Percentiles rank a stretch among this genome's conserved stretches.
These are phyloP conservation scores for Cairneyella variabilis DNA, from an alignment of 495 filamentous ascomycete genomes.

Conservation along the genomic window DNA sequence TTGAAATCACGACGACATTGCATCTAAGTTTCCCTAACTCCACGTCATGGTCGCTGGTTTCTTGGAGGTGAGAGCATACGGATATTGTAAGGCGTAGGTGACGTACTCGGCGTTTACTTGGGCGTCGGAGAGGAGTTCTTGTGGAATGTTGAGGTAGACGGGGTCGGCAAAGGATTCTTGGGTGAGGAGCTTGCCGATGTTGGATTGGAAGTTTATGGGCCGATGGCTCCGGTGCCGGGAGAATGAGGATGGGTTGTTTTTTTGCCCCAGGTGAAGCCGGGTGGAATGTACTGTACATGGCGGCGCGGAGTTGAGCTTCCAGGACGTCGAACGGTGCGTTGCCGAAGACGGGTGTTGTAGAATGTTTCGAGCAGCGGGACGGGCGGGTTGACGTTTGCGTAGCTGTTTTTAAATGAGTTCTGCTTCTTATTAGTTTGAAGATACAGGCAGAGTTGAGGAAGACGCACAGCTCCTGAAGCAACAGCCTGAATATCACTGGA, in stretches of 20 bases:
- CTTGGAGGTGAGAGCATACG: slow-evolving; percentile 31
- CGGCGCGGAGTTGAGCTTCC: slow-evolving; percentile 33
- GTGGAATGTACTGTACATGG: slow-evolving; percentile 38
- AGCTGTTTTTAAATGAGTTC: slow-evolving; percentile 10
- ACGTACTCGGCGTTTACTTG: slow-evolving; percentile 42
- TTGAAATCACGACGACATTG: too few relatives aligned
- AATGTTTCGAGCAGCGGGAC: slow-evolving; percentile 30
- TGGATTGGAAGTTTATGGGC: slow-evolving; percentile 35
- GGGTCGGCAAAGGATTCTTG: slow-evolving; percentile 33
- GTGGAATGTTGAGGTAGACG: slow-evolving; percentile 48
- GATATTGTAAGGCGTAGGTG: slow-evolving; percentile 43
- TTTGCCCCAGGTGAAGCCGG: slow-evolving; percentile 35
- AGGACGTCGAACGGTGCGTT: slow-evolving; percentile 42
- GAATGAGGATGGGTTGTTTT: slow-evolving; percentile 40
- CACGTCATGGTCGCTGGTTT: slow-evolving; percentile 41
- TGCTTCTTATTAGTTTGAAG: neutral
- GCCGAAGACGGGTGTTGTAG: slow-evolving; percentile 11
- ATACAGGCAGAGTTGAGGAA: neutral
- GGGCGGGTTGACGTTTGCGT: slow-evolving; percentile 20
- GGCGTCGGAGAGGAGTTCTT: slow-evolving; percentile 34
- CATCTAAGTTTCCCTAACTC: slow-evolving; percentile 44
- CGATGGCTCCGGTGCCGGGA: slow-evolving; percentile 42
- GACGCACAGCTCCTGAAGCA: slow-evolving; percentile 8
- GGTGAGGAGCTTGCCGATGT: slow-evolving; percentile 39
- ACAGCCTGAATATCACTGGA: slow-evolving; percentile 11